A percentile compares a stretch with the other conserved stretches of the same genome.
Conservation (phyloP, 768 basidiomycete species). For the Tylopilus subfusipes region DNA sequence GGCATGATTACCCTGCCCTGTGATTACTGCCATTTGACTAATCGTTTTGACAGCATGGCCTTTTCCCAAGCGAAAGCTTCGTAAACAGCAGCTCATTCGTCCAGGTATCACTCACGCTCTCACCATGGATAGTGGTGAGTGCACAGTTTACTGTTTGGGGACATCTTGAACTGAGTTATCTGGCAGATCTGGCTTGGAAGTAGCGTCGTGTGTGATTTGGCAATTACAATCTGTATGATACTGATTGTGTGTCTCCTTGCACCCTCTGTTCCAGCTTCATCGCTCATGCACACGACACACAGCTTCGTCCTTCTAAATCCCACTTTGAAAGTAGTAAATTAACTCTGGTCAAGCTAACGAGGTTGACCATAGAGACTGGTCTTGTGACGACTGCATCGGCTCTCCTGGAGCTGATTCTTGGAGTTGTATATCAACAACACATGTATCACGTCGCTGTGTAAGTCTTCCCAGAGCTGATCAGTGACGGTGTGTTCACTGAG, state of each 20-base stretch:
- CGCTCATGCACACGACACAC: neutral
- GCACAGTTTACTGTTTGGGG: too few relatives aligned
- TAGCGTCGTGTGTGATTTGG: slow-evolving; percentile 14
- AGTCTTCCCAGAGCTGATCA: neutral
- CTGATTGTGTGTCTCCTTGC: slow-evolving; percentile 3
- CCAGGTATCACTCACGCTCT: neutral
- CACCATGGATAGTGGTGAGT: slow-evolving; percentile 13
- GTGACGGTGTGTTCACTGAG: neutral
- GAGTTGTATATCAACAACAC: neutral
- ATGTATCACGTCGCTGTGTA: slow-evolving; percentile 20
- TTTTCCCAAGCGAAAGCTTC: neutral
- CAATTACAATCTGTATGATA: slow-evolving; percentile 21
- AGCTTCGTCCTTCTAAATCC: slow-evolving; percentile 17
- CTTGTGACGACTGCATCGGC: slow-evolving; percentile 19
- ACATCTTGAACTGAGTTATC: neutral
- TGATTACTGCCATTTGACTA: neutral
- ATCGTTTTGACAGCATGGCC: neutral
- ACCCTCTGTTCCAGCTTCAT: neutral
- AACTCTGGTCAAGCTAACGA: slow-evolving; percentile 11
- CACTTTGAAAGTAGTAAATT: slow-evolving; percentile 1
- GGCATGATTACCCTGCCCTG: neutral
- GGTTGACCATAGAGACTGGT: slow-evolving; percentile 25
- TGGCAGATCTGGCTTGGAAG: slow-evolving; percentile 23
- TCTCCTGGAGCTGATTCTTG: slow-evolving; percentile 17
- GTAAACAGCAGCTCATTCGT: neutral